Evolutionary conservation across 2,329 filamentous ascomycete genomes (phyloP).

Genomic region (Elsinoe batatas): DNA sequence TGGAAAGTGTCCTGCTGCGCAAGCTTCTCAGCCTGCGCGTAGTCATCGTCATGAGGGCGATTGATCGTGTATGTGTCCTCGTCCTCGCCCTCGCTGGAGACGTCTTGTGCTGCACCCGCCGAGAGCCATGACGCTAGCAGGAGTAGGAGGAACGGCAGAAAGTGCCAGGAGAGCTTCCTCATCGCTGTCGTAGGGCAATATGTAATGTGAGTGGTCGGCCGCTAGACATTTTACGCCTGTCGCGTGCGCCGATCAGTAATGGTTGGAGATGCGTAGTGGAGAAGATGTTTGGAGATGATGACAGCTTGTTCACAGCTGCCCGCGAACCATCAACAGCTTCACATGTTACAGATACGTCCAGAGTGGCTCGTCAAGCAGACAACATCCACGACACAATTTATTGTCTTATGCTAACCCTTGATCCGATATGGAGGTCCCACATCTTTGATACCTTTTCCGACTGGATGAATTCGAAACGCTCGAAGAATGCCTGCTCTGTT

Average conservation of each 20-base stretch:
- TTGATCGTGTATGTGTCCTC: slow-evolving; percentile 2
- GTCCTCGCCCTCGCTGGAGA: not conserved
- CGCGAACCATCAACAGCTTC: slow-evolving; percentile 2
- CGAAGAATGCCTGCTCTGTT: no score
- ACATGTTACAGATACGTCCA: not conserved
- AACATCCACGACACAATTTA: not conserved
- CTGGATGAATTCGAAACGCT: no score
- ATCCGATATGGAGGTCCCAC: no score
- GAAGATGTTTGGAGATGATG: slow-evolving; percentile 9
- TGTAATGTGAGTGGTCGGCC: not conserved
- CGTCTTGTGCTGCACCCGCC: not conserved
- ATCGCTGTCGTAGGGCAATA: not conserved
- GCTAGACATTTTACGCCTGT: slow-evolving; percentile 10
- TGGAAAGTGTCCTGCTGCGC: not conserved
- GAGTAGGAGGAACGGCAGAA: not conserved
- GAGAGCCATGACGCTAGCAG: slow-evolving; percentile 2
- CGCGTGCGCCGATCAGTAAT: not conserved
- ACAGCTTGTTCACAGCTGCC: slow-evolving; percentile 13
- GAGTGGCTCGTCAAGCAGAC: not conserved
- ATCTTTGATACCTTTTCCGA: no score
- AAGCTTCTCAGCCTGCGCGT: not conserved
- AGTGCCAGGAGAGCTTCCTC: not conserved
- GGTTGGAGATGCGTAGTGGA: not conserved
- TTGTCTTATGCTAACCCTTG: no score
- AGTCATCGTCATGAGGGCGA: not conserved